Evolutionary conservation across 139 green algal species (phyloP).

Genomic region (Closterium sp.): DNA sequence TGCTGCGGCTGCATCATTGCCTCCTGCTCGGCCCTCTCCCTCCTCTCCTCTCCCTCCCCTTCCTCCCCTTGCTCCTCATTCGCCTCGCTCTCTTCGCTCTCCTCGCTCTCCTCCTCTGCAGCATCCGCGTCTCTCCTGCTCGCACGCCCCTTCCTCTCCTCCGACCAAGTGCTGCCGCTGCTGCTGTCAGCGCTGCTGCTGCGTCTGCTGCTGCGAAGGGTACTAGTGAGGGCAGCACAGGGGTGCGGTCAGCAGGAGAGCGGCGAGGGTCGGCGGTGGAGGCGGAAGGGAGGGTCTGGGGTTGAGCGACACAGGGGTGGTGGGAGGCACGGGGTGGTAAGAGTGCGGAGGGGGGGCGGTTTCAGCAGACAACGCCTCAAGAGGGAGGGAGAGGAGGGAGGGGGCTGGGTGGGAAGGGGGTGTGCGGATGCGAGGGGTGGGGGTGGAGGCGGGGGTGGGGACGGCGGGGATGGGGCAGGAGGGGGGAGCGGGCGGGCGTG

Average conservation of each 20-base stretch:
- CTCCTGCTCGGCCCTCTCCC: background rate
- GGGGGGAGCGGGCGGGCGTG: background rate
- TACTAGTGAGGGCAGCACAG: too few species aligned
- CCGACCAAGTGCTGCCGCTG: background rate
- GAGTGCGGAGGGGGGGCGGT: background rate
- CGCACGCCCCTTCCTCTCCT: too few species aligned
- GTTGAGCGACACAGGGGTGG: background rate
- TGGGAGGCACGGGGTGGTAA: background rate
- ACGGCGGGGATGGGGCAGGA: background rate
- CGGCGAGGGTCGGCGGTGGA: background rate
- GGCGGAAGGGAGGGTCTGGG: background rate
- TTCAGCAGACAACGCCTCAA: background rate
- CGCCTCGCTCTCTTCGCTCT: background rate
- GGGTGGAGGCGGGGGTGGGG: background rate
- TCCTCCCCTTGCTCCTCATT: background rate
- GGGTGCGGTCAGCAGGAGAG: background rate
- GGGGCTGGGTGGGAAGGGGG: too few species aligned
- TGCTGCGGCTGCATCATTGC: too few species aligned
- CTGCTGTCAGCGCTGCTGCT: too few species aligned
- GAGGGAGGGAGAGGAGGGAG: background rate
- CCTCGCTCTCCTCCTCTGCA: too few species aligned
- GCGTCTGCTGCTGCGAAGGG: too few species aligned
- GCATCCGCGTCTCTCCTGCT: too few species aligned
- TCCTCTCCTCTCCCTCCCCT: background rate
- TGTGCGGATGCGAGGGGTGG: background rate